Conservation (phyloP, 2,329 filamentous ascomycete species). For the Dactylella cylindrospora region DNA sequence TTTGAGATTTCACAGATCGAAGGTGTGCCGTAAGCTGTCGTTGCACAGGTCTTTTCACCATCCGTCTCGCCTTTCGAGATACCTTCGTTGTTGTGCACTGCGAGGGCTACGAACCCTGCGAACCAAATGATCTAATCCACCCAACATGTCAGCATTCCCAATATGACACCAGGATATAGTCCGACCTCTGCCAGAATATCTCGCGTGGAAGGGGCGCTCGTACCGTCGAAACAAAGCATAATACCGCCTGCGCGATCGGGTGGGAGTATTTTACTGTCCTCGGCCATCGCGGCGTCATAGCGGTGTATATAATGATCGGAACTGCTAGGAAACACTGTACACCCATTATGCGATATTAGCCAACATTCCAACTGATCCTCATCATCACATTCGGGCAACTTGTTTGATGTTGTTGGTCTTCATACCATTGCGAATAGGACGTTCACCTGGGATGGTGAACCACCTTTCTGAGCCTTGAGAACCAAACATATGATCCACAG, state of each 20-base stretch:
- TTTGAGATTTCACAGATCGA: conserved; percentile 64
- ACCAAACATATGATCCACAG: conserved; percentile 29
- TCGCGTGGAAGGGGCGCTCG: not conserved
- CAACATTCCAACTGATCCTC: not conserved
- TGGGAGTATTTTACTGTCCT: conserved; percentile 65
- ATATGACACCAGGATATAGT: no score
- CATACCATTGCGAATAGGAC: conserved; percentile 41
- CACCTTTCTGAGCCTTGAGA: conserved; percentile 36
- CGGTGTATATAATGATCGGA: conserved; percentile 66
- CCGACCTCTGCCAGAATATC: no score
- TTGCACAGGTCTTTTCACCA: conserved; percentile 35
- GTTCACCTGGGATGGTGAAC: conserved; percentile 21
- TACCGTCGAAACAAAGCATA: conserved; percentile 48
- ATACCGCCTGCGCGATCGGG: conserved; percentile 64
- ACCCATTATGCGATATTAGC: conserved; percentile 30
- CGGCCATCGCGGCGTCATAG: conserved; percentile 65
- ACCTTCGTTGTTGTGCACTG: conserved; percentile 61
- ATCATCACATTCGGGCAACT: not conserved
- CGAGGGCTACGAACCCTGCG: conserved; percentile 67
- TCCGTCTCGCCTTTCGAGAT: conserved; percentile 43
- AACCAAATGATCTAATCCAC: conserved; percentile 61
- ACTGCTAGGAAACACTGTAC: conserved; percentile 65
- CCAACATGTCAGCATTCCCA: not conserved
- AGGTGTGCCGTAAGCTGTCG: conserved; percentile 54
- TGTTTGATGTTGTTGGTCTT: not conserved